phyloP scores from a whole-genome alignment of 768 basidiomycete genomes.

The Udeniomyces megalosporus region DNA sequence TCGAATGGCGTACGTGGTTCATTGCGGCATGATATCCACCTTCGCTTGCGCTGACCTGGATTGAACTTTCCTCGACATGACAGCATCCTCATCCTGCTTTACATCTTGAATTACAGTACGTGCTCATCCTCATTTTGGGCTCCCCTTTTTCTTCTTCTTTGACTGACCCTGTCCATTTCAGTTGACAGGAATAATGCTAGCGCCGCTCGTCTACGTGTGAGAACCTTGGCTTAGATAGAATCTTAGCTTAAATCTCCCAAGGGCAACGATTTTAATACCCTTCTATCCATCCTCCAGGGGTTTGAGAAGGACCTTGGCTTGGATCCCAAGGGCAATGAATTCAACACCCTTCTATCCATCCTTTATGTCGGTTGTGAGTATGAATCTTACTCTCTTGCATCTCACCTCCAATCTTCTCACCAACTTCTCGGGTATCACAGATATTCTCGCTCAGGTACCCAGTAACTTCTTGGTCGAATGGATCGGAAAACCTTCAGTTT shows the following conservation, averaged over 20 bases:
- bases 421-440: background rate
- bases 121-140: background rate
- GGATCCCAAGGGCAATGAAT: conserved; percentile 37
- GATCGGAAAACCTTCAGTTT: conserved; percentile 40
- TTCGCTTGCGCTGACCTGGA: background rate
- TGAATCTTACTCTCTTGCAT: background rate
- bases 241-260: no score
- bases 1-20: background rate
- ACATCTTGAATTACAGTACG: conserved; percentile 36
- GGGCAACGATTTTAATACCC: no score
- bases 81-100: conserved; percentile 34
- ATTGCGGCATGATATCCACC: background rate
- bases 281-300: no score
- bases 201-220: conserved; percentile 30
- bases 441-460: conserved; percentile 20
- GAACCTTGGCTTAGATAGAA: no score
- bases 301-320: conserved; percentile 34
- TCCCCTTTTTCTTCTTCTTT: background rate
- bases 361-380: no score
- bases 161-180: background rate
- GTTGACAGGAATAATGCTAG: conserved; percentile 7
- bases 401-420: background rate
- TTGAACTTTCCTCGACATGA: background rate
- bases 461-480: conserved; percentile 26
- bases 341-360: conserved; percentile 23